These are phyloP conservation scores for Fomitopsis pulvina DNA, from an alignment of 768 basidiomycete genomes.

Conservation along the genomic window DNA sequence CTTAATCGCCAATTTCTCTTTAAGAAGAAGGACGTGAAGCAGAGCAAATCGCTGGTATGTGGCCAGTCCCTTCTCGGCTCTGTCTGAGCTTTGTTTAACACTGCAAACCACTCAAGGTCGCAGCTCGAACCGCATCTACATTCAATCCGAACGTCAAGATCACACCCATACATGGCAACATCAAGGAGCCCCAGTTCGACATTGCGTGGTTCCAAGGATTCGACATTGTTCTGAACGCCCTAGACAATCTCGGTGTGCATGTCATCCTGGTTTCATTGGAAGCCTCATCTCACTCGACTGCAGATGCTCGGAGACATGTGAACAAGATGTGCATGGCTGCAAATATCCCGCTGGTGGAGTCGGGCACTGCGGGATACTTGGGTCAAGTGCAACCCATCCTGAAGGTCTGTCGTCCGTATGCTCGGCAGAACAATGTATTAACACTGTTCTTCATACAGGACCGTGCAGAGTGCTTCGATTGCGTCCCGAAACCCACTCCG, in stretches of 20 bases:
- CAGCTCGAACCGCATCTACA: slow-evolving; percentile 71
- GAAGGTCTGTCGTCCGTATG: slow-evolving; percentile 45
- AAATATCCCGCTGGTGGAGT: slow-evolving; percentile 85
- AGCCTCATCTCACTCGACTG: not conserved
- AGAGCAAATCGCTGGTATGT: slow-evolving; percentile 86
- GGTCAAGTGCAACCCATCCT: slow-evolving; percentile 95
- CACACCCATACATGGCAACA: slow-evolving; percentile 87
- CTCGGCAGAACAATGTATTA: not conserved
- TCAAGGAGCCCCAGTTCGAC: slow-evolving; percentile 89
- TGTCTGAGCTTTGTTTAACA: not conserved
- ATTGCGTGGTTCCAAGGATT: slow-evolving; percentile 87
- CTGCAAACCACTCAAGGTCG: slow-evolving; percentile 42
- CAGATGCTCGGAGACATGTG: slow-evolving; percentile 91
- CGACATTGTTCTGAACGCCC: slow-evolving; percentile 89
- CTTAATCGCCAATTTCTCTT: slow-evolving; percentile 97
- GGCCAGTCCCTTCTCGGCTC: not conserved
- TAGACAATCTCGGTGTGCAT: slow-evolving; percentile 83
- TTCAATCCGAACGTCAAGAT: slow-evolving; percentile 90
- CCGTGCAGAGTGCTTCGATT: slow-evolving; percentile 92
- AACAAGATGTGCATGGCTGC: slow-evolving; percentile 98
- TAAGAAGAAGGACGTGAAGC: slow-evolving; percentile 94
- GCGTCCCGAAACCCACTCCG: slow-evolving; percentile 85
- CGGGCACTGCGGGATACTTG: slow-evolving; percentile 93
- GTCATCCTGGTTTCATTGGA: not conserved
- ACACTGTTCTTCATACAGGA: slow-evolving; percentile 41